Base-by-base conservation (phyloP, 139 green algal genomes). In the Volvox reticuliferus region DNA sequence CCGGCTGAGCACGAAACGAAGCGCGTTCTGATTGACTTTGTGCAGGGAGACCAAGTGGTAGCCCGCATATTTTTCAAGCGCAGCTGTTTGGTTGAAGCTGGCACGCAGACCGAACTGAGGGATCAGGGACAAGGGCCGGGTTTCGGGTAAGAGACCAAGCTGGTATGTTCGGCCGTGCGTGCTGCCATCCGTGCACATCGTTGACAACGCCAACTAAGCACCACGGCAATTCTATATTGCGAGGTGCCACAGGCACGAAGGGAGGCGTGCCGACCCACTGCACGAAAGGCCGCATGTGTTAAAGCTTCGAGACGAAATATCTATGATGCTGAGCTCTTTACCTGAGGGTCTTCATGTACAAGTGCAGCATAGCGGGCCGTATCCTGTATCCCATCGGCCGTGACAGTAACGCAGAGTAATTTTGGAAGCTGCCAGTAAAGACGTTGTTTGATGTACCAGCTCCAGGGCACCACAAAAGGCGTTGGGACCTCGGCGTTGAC, bases 401-500 rank as follows among this genome's bases (percentile, higher is more conserved):
- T 65, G 20, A 90, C 86, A 18, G 50, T 83, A 12, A 90, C 86
- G 21, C 0, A 37, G 2, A 90, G 30, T 3, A 63, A 18, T 30
- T 90, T 90, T 35, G 86, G 86, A 0, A 90, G 73, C 30, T 83
- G 86, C 86, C 86, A 90, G 50, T 65, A 76, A 1, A 90, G 50
- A 0, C 73, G 50, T 44, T 89, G 85, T 32, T 50, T 36, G 24
- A 55, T 32, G 44, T 82, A 90, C 86, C 86, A 90, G 24, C 9
- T 84, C 20, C 19, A 90, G 16, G 86, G 86, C 30, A 90, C 37
- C n/a, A 90, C 55, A n/a, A 90, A 90, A 1, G 86, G 86, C 1
- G 86, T 90, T 22, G 86, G 86, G 0, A 90, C 86, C 30, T 90
- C 86, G 20, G 71, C 86, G 22, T 90, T 90, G 21, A 90, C 61